phyloP scores from a whole-genome alignment of 495 filamentous ascomycete genomes.

The Trichodelitschia bisporula region DNA sequence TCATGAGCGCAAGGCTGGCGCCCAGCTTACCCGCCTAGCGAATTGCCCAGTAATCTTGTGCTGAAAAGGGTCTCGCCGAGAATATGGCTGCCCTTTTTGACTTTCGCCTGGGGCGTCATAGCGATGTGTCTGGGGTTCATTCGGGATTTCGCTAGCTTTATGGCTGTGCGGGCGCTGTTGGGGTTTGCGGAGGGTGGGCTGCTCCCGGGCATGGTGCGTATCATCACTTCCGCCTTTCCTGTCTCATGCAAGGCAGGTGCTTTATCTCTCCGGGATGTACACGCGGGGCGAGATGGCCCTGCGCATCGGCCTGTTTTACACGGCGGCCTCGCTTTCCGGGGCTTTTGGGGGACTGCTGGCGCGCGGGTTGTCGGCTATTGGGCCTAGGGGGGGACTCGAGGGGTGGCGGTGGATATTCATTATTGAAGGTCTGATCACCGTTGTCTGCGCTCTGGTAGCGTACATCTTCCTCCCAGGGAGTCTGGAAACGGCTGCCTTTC shows the following conservation, averaged over 20 bases:
- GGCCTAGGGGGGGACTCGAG: slow-evolving; percentile 16
- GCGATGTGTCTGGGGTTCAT: slow-evolving; percentile 11
- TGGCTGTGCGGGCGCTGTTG: slow-evolving; percentile 6
- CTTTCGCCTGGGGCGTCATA: slow-evolving; percentile 6
- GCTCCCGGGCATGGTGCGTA: slow-evolving; percentile 23
- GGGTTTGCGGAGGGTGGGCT: slow-evolving; percentile 23
- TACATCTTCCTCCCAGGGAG: slow-evolving; percentile 6
- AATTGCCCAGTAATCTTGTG: slow-evolving; percentile 10
- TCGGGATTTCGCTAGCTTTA: slow-evolving; percentile 4
- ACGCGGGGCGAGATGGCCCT: slow-evolving; percentile 5
- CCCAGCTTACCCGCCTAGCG: too few relatives aligned
- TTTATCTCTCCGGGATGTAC: slow-evolving; percentile 9
- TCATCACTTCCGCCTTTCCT: not conserved
- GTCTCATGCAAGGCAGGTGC: too few relatives aligned
- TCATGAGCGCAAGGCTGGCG: too few relatives aligned
- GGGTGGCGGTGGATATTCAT: slow-evolving; percentile 9
- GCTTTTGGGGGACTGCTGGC: slow-evolving; percentile 16
- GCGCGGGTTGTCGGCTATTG: slow-evolving; percentile 20
- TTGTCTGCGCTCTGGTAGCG: slow-evolving; percentile 1
- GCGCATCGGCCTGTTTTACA: slow-evolving; percentile 9
- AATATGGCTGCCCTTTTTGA: slow-evolving; percentile 4
- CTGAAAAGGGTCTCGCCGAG: slow-evolving; percentile 12
- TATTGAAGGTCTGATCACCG: slow-evolving; percentile 6
- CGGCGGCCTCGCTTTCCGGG: slow-evolving; percentile 7
- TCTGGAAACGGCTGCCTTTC: slow-evolving; percentile 6